These are phyloP conservation scores for Ichthyophthirius multifiliis DNA, from an alignment of 169 alveolate genomes.

Conservation along the genomic window DNA sequence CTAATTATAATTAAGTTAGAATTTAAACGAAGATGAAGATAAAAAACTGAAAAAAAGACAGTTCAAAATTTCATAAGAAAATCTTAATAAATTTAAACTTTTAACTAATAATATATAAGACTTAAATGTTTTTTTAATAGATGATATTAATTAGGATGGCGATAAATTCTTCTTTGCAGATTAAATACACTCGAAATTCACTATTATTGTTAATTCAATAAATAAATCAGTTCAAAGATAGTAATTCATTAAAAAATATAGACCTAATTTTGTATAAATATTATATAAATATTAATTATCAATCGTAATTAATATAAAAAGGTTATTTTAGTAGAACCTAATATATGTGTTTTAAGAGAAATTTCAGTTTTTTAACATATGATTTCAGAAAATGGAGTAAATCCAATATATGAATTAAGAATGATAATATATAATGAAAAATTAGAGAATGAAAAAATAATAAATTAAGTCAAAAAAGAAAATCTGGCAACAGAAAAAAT, in stretches of 20 bases:
- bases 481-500: not conserved
- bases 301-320: not conserved
- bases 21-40: not conserved
- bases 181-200: not conserved
- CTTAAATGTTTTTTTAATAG: not conserved
- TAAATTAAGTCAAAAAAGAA: not conserved
- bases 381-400: not conserved
- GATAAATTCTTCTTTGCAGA: not conserved
- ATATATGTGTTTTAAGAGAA: not conserved
- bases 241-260: not conserved
- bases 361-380: not conserved
- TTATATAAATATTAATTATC: not conserved
- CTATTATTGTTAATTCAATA: not conserved
- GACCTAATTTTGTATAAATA: not conserved
- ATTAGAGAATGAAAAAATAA: not conserved
- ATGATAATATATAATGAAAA: not conserved
- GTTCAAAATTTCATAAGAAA: not conserved
- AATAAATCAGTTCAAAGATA: slow-evolving; percentile 1
- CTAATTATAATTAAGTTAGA: not conserved
- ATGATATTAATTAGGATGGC: not conserved
- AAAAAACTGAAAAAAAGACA: not conserved
- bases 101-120: not conserved
- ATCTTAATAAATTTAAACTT: not conserved
- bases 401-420: not conserved
- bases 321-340: not conserved